phyloP scores from a whole-genome alignment of 257 asterid genomes.

The Solanum sejunctum region DNA sequence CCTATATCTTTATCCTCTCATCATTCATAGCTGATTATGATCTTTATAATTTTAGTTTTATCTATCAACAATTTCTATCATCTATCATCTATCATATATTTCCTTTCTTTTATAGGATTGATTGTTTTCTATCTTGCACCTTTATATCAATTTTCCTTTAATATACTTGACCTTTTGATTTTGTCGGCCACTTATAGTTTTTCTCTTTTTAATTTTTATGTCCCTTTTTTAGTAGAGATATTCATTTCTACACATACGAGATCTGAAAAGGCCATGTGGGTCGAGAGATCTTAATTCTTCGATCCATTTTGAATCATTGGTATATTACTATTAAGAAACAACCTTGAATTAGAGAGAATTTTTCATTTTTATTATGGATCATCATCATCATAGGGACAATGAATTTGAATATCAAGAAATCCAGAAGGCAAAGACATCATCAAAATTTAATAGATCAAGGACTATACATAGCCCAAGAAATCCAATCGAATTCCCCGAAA shows the following conservation, averaged over 20 bases:
- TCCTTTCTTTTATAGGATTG: not conserved
- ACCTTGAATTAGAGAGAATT: not conserved
- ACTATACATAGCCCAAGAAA: conserved; percentile 22
- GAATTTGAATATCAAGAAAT: conserved; percentile 19
- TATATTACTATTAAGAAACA: not conserved
- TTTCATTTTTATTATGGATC: conserved; percentile 13
- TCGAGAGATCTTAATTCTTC: not conserved
- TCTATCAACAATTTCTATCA: not conserved
- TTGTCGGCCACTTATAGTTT: not conserved
- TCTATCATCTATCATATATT: not conserved
- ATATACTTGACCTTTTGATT: not conserved
- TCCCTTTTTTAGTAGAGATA: not conserved
- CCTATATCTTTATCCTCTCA: not conserved
- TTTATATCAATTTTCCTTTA: not conserved
- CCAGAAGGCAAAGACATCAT: conserved; percentile 8
- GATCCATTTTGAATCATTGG: not conserved
- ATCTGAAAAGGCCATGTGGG: not conserved
- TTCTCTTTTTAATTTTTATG: not conserved
- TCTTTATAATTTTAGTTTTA: not conserved
- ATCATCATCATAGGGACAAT: conserved; percentile 9
- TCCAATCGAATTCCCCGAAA: conserved; percentile 14
- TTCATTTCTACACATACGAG: not conserved
- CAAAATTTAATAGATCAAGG: conserved; percentile 48
- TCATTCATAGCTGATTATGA: not conserved
- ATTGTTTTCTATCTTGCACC: not conserved